Evolutionary conservation across 169 alveolate species (phyloP), one percentile per base, ranked within the genome.

Genomic region (Cryptosporidium ryanae): DNA sequence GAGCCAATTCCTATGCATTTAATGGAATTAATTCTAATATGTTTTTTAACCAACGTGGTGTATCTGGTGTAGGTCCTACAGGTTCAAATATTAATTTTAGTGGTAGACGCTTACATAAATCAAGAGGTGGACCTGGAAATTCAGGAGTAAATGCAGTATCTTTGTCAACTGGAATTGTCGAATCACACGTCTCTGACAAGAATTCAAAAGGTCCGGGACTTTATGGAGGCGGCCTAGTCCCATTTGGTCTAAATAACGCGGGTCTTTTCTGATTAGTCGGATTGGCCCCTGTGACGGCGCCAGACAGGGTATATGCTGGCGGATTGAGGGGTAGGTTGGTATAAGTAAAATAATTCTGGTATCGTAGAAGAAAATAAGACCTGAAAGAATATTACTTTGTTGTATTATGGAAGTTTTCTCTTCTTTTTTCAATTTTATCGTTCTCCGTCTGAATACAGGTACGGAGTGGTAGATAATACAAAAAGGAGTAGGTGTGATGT

Each of bases 191-290:
- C 52, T 52, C 83, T 13, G 83, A 68, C 5, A 68, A 68, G 43
- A 13, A 64, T 8, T 59, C 66, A 2, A 68, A 68, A 17, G 38
- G 66, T 17, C 59, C 83, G 2, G 66, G 66, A 6, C 23, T 68
- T 3, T 68, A 55, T 55, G 49, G 71, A 55, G 70, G 87, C 38
- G 54, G 54, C 43, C n/a, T 76, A 15, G 48, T 61, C 23, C 87
- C 87, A 13, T 76, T 76, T 43, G 76, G 76, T 15, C 64, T 76
- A 8, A 76, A 59, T 32, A 59, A 23, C 27, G 71, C 71, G 64
- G 71, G 64, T 61, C 27, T 76, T 52, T 52, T 52, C 12, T 52
- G 27, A 52, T 7, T n/a, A 6, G 63, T 52, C 21, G 5, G 2
- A 17, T 6, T 8, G 67, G 67, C 67, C 44, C 67, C 44, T 1